Base-by-base conservation (phyloP, 345 rosid genomes). In the Erysimum cheiranthoides region DNA sequence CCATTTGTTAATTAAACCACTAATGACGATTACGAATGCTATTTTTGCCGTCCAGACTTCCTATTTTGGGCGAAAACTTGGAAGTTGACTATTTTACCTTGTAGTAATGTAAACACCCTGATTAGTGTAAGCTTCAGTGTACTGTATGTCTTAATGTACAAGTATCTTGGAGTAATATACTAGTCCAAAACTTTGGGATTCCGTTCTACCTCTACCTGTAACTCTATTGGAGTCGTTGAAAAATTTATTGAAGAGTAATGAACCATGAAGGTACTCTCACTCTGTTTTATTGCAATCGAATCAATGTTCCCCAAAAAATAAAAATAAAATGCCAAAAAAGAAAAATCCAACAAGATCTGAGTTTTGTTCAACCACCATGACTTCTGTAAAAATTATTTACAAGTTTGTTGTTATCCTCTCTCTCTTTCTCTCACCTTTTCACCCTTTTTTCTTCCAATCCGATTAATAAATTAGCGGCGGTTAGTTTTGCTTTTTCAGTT, bases 391-490 rank as follows among this genome's bases (percentile, higher is more conserved):
- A 36, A 42, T 25, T 76, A 71, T 77, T 7, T 71, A 77, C 76
- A 77, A 65, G 30, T 56, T 39, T 61, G 5, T 53, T 60, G 51
- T 18, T 43, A 11, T 40, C 61, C 12, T 45, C 75, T 21, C 52
- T 39, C 31, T 56, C 40, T 10, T 16, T 58, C 1, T 36, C 31
- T 35, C 6, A 6, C 47, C 31, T 45, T 54, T 54, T 45, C 58
- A 14, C 28, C 14, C 10, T 34, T 50, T 64, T 45, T 5, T 8
- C 13, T 18, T 28, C 34, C 16, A 61, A 25, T 43, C 21, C 25
- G 34, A 43, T 76, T 69, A 52, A 43, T 53, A n/a, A 70, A 77
- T 65, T 66, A 65, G 63, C 45, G 59, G 46, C 73, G 28, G 67
- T 77, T 71, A 64, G 60, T 63, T 30, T 49, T 65, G 14, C n/a